Base-by-base conservation (phyloP, 2,329 filamentous ascomycete species). In the Colletotrichum karsti region DNA sequence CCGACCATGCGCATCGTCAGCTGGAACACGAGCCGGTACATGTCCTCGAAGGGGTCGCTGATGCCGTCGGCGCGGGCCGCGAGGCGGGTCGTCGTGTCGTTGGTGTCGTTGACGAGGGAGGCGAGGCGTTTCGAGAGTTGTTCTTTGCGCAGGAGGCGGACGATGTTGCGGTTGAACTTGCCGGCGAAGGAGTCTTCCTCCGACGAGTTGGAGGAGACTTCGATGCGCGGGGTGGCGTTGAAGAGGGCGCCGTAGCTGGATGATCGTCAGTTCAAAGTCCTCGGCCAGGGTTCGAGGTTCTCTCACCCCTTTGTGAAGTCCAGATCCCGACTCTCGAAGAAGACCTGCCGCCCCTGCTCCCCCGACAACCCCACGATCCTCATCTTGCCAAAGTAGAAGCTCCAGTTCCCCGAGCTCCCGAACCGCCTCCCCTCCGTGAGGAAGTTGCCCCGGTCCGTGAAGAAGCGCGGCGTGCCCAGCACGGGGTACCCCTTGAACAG, bases 1-100 rank as follows among this genome's bases (percentile, higher is more conserved):
- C 85, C 87, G 1, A 89, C 79, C 5, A 82, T 85, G 12, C 87
- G 82, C 78, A 89, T 87, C 4, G 86, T 89, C n/a, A 90, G 79
- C 72, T 84, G 81, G 74, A 85, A 90, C 1, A 89, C 80, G 61
- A 87, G 77, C 6, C 78, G 74, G 72, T 87, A 88, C 51, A 89
- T 78, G 72, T 80, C 80, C 37, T 87, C 80, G 71, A 89, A 89
- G 0, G 87, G 86, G 69, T 89, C 81, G 7, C 85, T 84, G 5
- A 81, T 74, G 18, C 22, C 53, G 28, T 69, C 59, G 71, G 33
- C 0, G 18, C 42, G 42, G 15, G 10, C 18, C 3, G 74, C 75
- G 8, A 87, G 77, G 4, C 68, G 70, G 12, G 83, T 77, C 18
- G 85, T 75, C 1, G 76, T 75, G 5, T 72, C 64, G 7, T 79